Base-by-base conservation (phyloP, 768 basidiomycete species). In the Rhodotorula babjevae region DNA sequence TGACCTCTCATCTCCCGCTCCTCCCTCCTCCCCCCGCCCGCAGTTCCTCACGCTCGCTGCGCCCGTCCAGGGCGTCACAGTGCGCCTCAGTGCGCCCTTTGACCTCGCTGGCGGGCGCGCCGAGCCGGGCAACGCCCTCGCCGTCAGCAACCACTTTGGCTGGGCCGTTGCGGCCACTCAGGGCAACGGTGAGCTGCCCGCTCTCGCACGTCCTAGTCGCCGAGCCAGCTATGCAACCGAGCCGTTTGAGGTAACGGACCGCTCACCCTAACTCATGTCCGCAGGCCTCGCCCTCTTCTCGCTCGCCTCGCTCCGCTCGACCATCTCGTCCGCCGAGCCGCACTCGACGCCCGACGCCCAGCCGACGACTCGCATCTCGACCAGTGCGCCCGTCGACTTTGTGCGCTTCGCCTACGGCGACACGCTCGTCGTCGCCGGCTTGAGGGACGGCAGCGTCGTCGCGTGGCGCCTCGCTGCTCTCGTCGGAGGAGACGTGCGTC, bases 251-350 rank as follows among this genome's bases (percentile, higher is more conserved):
- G n/a, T n/a, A n/a, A n/a, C n/a, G n/a, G n/a, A n/a, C n/a, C n/a
- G n/a, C n/a, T n/a, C n/a, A n/a, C n/a, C n/a, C n/a, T n/a, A n/a
- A n/a, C n/a, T n/a, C n/a, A n/a, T n/a, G n/a, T n/a, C n/a, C n/a
- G n/a, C 72, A 78, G 78, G 76, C 23, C 78, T 79, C 76, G 72
- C 74, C 5, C 69, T 79, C n/a, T 78, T 63, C 68, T 53, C 72
- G 23, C 66, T 79, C 31, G 25, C 65, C 6, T 0, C 47, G 3
- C 59, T 78, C 46, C 71, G 69, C 58, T 59, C 50, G 18, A 33
- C 36, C 59, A 65, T 50, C 66, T 31, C 14, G 50, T 42, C 36
- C 36, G 65, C 63, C 10, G 25, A 29, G 27, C 69, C 65, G 47
- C 73, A 71, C 63, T 58, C 61, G 33, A 50, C 65, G 23, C 71